Base-by-base conservation (phyloP, 2,329 filamentous ascomycete genomes). In the Pezicula radicicola region DNA sequence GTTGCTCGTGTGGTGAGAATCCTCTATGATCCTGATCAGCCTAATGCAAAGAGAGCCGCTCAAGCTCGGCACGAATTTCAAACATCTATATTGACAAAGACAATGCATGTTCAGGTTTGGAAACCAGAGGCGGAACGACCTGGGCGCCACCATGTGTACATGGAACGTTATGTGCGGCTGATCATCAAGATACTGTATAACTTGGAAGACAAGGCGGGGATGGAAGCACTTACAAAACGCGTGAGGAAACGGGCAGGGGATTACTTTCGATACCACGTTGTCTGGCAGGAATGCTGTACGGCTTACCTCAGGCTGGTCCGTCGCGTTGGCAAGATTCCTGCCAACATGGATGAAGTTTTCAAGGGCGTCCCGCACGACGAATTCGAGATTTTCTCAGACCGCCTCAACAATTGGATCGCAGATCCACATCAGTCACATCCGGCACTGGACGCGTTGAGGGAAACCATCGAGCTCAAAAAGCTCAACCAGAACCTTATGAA, bases 401-500 rank as follows among this genome's bases (percentile, higher is more conserved):
- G 80, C 15, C 68, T 90, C 39, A 82, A 87, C 57, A 68, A 68
- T 2, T 85, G 84, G 75, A 75, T 76, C 53, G 75, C 80, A 28
- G 70, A 77, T 27, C 72, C 75, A 3, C 65, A 73, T 3, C 73
- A 75, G 1, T 67, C 64, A 1, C 69, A 75, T 49, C 70, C 75
- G 0, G 74, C 78, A 3, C 70, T 88, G 2, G 85, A 88, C 50
- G 73, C 85, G 6, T 74, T 90, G 10, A 77, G 82, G 40, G 86
- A 89, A 56, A 79, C 81, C 1, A 75, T 86, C 25, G 87, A 90
- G 60, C 71, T 89, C 33, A 89, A 89, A 64, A 87, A 84, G 66
- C 80, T 97, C 42, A 99, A 99, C 65, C 86, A 87, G 39, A 88
- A 87, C 44, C 77, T 96, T 7, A 94, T 95, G 81, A 97, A 96